Base-by-base conservation (phyloP, 345 rosid species). In the Eucalyptus curtisii region DNA sequence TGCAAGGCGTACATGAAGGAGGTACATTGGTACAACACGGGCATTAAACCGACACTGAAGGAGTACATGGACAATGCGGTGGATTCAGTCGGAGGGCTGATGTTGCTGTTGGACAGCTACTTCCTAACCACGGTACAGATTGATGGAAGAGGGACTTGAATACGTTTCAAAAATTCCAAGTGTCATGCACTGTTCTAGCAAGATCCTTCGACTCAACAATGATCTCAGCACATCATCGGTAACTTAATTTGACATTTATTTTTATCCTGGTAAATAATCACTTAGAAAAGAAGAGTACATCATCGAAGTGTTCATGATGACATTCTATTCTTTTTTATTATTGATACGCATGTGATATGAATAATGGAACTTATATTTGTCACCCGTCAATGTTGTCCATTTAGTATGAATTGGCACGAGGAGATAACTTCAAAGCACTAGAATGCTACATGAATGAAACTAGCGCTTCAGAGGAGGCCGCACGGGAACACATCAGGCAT, bases 361-460 rank as follows among this genome's bases (percentile, higher is more conserved):
- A 55, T 55, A 22, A 22, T 24, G 30, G 8, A 13, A 30, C 31
- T 61, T 61, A 61, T 61, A 6, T 61, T 30, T 27, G 31, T 30
- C 7, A 13, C 31, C 8, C 15, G 7, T 61, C 68, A 6, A 27
- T 61, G 10, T 42, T 4, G 3, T 47, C 49, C 44, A 71, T 4
- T 64, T 49, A 87, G 88, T 30, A 81, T 25, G 91, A 90, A 55
- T 55, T 55, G 30, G 30, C 30, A 79, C 48, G 92, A 53, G 92
- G 90, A n/a, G 92, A 91, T 14, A 87, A 66, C 66, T 86, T 81
- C 30, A 91, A 91, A 79, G 44, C 90, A 11, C 3, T 89, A 9
- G 90, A 91, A 48, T 89, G 90, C 86, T 91, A 84, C 85, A 89
- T 89, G 90, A 71, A 89, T 2, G 90, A 91, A 85, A 31, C 80